Conservation (phyloP, 2,329 filamentous ascomycete genomes). For the Phaeosphaeriaceae sp. region DNA sequence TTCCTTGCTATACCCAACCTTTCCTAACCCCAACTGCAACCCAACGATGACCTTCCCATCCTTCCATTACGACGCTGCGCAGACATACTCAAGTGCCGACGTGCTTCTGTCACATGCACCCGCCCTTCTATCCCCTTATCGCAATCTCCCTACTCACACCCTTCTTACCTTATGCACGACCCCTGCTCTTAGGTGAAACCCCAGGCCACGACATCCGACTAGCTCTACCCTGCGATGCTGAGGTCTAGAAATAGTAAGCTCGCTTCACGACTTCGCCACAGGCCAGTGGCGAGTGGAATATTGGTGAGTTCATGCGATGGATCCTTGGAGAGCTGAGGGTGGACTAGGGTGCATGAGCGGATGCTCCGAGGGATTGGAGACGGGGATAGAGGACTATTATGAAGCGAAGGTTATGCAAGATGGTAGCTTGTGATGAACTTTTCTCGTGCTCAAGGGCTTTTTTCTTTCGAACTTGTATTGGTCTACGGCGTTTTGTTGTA, state of each 20-base stretch:
- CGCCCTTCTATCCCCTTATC: neutral
- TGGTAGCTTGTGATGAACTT: too few species aligned
- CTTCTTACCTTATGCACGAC: neutral
- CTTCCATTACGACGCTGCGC: neutral
- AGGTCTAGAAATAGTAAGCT: neutral
- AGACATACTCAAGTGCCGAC: neutral
- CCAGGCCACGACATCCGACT: neutral
- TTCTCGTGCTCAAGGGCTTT: too few species aligned
- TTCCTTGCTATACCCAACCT: neutral
- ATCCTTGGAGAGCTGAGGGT: constrained; percentile 1
- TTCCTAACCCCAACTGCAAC: neutral
- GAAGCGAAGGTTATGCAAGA: neutral
- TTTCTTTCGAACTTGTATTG: too few species aligned
- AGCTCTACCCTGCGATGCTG: neutral
- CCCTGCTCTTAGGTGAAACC: constrained; percentile 1
- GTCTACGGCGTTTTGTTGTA: too few species aligned
- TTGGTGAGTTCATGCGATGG: neutral
- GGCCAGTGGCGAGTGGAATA: neutral
- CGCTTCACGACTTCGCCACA: neutral
- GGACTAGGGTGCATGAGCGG: neutral
- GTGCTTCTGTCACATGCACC: neutral
- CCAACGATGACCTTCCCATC: neutral
- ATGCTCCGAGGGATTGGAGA: neutral
- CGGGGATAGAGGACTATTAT: neutral
- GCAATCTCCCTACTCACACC: neutral